Evolutionary conservation across 345 rosid genomes (phyloP).

Genomic region (Moricandia arvensis): DNA sequence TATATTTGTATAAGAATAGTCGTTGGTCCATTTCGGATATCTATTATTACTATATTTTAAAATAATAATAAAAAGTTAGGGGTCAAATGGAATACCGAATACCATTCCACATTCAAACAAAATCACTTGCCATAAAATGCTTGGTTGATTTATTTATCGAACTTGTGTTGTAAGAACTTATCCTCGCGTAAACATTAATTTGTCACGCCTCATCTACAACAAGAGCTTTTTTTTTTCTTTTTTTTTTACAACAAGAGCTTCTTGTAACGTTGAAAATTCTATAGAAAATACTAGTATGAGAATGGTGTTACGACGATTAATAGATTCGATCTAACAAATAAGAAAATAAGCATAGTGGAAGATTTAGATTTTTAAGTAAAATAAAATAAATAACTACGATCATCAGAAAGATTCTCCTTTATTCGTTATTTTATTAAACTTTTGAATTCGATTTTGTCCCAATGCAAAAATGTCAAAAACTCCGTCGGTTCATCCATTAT

Average conservation of each 20-base stretch:
- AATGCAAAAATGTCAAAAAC: neutral
- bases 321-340: slow-evolving; percentile 16
- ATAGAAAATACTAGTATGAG: neutral
- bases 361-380: slow-evolving; percentile 2
- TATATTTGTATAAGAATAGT: neutral
- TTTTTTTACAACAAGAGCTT: neutral
- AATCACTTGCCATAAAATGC: neutral
- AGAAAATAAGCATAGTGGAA: slow-evolving; percentile 1
- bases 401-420: slow-evolving; percentile 33
- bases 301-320: neutral
- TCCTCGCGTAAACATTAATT: neutral
- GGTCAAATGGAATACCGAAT: neutral
- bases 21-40: neutral
- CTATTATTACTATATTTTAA: neutral
- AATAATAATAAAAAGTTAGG: neutral
- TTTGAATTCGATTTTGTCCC: slow-evolving; percentile 26
- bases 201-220: neutral
- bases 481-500: slow-evolving; percentile 30
- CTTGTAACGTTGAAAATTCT: neutral
- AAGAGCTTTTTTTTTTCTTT: too few species aligned
- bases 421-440: slow-evolving; percentile 14
- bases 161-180: neutral
- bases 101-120: neutral
- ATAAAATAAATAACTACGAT: neutral
- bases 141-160: neutral